Conservation (phyloP, 164 flowering plant species). For the Warburgia ugandensis region DNA sequence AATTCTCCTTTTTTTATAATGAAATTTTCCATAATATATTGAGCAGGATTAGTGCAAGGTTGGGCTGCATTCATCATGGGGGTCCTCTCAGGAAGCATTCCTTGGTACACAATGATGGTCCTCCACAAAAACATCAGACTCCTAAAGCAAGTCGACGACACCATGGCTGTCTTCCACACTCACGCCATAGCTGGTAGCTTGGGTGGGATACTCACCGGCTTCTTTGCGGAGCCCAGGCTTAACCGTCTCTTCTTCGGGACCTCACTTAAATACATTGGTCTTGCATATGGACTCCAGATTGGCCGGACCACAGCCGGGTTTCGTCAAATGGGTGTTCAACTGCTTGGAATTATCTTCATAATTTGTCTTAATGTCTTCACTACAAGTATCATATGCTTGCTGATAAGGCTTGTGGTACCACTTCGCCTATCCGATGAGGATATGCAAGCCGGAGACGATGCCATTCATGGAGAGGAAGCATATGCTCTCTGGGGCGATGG, state of each 20-base stretch:
- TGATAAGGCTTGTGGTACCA: slow-evolving; percentile 26
- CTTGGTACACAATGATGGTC: slow-evolving; percentile 54
- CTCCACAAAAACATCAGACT: slow-evolving; percentile 30
- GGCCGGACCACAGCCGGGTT: slow-evolving; percentile 19
- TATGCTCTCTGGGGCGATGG: slow-evolving; percentile 59
- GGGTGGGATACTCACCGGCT: slow-evolving; percentile 37
- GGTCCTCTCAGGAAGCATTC: slow-evolving; percentile 37
- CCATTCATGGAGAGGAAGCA: slow-evolving; percentile 35
- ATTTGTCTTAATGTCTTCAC: slow-evolving; percentile 16
- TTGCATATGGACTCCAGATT: slow-evolving; percentile 13
- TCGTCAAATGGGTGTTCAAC: slow-evolving; percentile 30
- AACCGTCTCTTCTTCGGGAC: slow-evolving; percentile 24
- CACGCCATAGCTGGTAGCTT: slow-evolving; percentile 39
- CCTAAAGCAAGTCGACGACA: slow-evolving; percentile 30
- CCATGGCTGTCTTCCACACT: slow-evolving; percentile 39
- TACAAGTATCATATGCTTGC: slow-evolving; percentile 31
- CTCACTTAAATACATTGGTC: slow-evolving; percentile 10
- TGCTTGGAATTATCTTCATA: slow-evolving; percentile 22
- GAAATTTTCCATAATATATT: too few species aligned
- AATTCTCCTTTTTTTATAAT: too few species aligned
- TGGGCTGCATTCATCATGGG: slow-evolving; percentile 54
- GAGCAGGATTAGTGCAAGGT: slow-evolving; percentile 25
- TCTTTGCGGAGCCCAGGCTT: slow-evolving; percentile 34
- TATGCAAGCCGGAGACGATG: slow-evolving; percentile 25
- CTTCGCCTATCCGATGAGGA: slow-evolving; percentile 25